phyloP scores from a whole-genome alignment of 306 rosid species.

The Prunus mongolica region DNA sequence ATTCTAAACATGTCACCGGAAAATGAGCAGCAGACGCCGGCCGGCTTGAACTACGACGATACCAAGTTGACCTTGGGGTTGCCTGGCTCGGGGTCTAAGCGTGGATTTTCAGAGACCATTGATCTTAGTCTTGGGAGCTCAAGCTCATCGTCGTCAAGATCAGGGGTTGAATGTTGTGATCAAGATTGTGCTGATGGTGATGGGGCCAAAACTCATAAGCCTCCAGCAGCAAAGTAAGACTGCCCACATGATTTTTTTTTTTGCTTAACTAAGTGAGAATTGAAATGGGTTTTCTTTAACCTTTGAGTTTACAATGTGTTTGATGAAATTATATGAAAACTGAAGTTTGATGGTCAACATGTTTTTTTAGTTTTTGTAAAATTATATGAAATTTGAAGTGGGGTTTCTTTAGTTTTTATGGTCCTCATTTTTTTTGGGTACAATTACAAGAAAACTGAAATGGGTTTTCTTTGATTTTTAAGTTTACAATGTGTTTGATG shows the following conservation, averaged over 20 bases:
- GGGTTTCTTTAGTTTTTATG: too few species aligned
- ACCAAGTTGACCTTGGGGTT: slow-evolving; percentile 55
- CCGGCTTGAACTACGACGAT: slow-evolving; percentile 38
- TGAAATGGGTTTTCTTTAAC: neutral
- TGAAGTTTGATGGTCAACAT: neutral
- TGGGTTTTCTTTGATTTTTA: neutral
- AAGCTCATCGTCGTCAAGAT: neutral
- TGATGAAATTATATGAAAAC: neutral
- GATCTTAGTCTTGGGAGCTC: slow-evolving; percentile 44
- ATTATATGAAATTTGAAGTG: too few species aligned
- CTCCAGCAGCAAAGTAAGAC: slow-evolving; percentile 44
- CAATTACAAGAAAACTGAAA: neutral
- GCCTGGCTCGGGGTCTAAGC: slow-evolving; percentile 53
- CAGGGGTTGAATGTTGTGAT: neutral
- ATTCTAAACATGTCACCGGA: slow-evolving; percentile 31
- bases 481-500: neutral
- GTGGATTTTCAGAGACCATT: slow-evolving; percentile 40
- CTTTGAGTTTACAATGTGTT: neutral
- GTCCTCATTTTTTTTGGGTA: too few species aligned
- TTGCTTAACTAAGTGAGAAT: neutral
- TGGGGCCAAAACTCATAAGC: neutral
- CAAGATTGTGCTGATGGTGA: neutral
- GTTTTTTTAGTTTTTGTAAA: too few species aligned
- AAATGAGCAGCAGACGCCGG: slow-evolving; percentile 18
- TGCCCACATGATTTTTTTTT: neutral